Base-by-base conservation (phyloP, 495 filamentous ascomycete species). In the Xylaria cubensis region DNA sequence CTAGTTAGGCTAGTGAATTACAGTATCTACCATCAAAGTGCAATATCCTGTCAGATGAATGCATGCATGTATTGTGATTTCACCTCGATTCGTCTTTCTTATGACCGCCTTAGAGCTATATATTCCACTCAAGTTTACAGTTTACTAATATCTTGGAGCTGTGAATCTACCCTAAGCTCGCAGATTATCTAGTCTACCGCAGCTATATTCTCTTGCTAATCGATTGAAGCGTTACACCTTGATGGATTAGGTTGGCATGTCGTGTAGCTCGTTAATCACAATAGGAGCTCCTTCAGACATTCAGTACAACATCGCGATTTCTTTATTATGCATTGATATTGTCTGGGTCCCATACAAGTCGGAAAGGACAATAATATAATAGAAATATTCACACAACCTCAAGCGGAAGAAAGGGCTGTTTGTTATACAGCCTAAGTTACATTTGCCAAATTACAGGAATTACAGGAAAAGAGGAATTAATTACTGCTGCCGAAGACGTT, bases 391-490 rank as follows among this genome's bases (percentile, higher is more conserved):
- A 6, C 29, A 4, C 13, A 56, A 56, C 7, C 17, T 12, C 4
- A 63, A 42, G 19, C 42, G 26, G n/a, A 63, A 42, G 9, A n/a
- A n/a, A 13, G 19, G 39, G 61, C 61, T 42, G 17, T 44, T 21
- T 42, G 17, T 44, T 39, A 44, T 44, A 61, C n/a, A 64, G 36
- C 48, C 36, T 55, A 42, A 26, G 21, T 36, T 42, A 56, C 48
- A 67, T 32, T 51, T 2, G 41, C 50, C 50, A 13, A 39, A 67
- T 56, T 67, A 67, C 65, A 32, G 34, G 21, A 39, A 67, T 56
- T 67, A 67, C 65, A 32, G 34, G 21, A n/a, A 56, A 67, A 12
- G 19, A 19, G 19, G 58, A 39, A 71, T 55, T 44, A 71, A 32
- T 70, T 63, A 44, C 36, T 39, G 41, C 39, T 62, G 46, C 46